Base-by-base conservation (phyloP, 2,329 filamentous ascomycete species). In the Blastomyces parvus region DNA sequence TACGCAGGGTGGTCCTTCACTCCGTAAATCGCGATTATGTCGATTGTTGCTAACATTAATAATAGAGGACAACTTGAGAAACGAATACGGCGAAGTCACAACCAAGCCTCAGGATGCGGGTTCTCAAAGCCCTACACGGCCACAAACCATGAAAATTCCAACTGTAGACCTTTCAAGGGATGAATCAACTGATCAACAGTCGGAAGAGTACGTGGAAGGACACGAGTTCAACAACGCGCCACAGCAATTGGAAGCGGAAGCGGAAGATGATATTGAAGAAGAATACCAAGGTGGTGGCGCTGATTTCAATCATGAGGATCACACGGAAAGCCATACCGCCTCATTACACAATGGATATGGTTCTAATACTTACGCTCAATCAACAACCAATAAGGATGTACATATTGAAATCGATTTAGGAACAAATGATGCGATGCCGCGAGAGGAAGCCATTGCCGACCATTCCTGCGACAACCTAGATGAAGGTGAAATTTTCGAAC, bases 251-350 rank as follows among this genome's bases (percentile, higher is more conserved):
- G 65, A 61, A 27, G 65, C 65, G 4, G 62, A 46, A 22, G 53
- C 59, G 22, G 65, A 65, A 11, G 52, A 63, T 30, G 61, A 65
- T 44, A 57, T 62, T 48, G 65, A 69, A 62, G 67, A 66, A 53
- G 60, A 61, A 56, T 46, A 44, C 33, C 33, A 59, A 58, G 9
- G 38, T 8, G 27, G 36, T 30, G 53, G 9, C 17, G 36, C n/a
- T 62, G 52, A 30, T 36, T 27, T 57, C 25, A 36, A 46, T 50
- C 13, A 36, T 33, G 11, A 59, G 55, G 62, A 52, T 6, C 52
- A 40, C n/a, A 33, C 36, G n/a, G 50, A 63, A 60, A 42, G 40
- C 46, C 46, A 53, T 60, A 59, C 42, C 22, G 44, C 25, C 14
- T 52, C 19, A 36, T 19, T 44, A 25, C 30, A 30, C 25, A 48